Percentiles rank a stretch among this genome's conserved stretches.
Conservation (phyloP, 192 early-diverging fungal species). For the Obelidium mucronatum region DNA sequence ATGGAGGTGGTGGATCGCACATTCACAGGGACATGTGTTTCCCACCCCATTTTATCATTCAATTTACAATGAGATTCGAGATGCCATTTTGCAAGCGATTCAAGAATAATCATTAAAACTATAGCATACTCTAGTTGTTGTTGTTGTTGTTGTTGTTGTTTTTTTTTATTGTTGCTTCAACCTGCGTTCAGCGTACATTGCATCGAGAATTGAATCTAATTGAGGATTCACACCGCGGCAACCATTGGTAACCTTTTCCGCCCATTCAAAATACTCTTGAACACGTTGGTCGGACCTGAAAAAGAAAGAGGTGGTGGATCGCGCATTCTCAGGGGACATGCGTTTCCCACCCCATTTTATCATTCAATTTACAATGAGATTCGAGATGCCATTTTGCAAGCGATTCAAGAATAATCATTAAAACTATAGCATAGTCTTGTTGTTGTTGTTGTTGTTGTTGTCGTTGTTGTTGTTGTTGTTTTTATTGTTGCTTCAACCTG, state of each 20-base stretch:
- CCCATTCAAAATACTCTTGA: slow-evolving; percentile 67
- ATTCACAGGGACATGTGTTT: not conserved
- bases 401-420: not conserved
- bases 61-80: not conserved
- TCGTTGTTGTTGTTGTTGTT: too few relatives aligned
- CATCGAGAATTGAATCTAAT: slow-evolving; percentile 53
- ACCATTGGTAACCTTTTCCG: slow-evolving; percentile 65
- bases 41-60: not conserved
- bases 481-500: not conserved
- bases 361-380: not conserved
- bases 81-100: not conserved
- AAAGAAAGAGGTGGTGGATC: not conserved
- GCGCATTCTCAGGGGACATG: not conserved
- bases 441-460: too few relatives aligned
- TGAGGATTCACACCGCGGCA: slow-evolving; percentile 46
- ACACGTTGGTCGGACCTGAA: not conserved
- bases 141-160: too few relatives aligned
- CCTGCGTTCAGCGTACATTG: slow-evolving; percentile 42
- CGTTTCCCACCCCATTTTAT: not conserved
- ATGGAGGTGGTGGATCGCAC: not conserved
- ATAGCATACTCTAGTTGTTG: not conserved
- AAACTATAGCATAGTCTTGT: not conserved
- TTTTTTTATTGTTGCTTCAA: not conserved
- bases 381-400: not conserved
- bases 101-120: not conserved